Evolutionary conservation across 495 filamentous ascomycete genomes (phyloP).

Genomic region (Mycothermus thermophilus): DNA sequence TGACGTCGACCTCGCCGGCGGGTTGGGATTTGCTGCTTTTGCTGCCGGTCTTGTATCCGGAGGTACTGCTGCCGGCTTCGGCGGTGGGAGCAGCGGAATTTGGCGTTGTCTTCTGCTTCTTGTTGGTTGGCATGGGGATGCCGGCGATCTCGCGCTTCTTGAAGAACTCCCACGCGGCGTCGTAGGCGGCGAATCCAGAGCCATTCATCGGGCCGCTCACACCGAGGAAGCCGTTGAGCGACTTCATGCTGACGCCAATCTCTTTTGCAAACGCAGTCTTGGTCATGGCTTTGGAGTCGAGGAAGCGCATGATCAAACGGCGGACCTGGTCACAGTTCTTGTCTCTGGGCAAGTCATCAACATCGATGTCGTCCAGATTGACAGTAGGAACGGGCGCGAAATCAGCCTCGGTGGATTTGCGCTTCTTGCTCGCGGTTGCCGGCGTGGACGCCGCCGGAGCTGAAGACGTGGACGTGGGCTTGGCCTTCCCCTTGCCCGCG

Average conservation of each 20-base stretch:
- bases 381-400: slow-evolving; percentile 8
- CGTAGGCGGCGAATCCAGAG: slow-evolving; percentile 12
- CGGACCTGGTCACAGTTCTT: slow-evolving; percentile 28
- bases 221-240: slow-evolving; percentile 25
- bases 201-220: slow-evolving; percentile 23
- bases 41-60: slow-evolving; percentile 5
- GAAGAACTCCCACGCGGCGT: slow-evolving; percentile 22
- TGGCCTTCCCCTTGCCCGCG: no score
- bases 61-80: no score
- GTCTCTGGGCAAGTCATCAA: slow-evolving; percentile 11
- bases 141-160: slow-evolving; percentile 20
- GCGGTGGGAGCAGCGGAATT: no score
- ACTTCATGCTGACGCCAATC: slow-evolving; percentile 23
- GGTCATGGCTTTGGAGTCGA: slow-evolving; percentile 34
- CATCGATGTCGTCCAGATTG: slow-evolving; percentile 11
- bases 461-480: no score
- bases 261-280: slow-evolving; percentile 30
- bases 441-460: no score
- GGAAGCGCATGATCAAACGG: slow-evolving; percentile 28
- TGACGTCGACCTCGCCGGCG: slow-evolving; percentile 17
- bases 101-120: slow-evolving; percentile 23
- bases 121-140: slow-evolving; percentile 15
- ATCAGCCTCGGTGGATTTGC: slow-evolving; percentile 17
- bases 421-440: slow-evolving; percentile 23
- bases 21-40: slow-evolving; percentile 1